phyloP scores from a whole-genome alignment of 2,329 filamentous ascomycete species.

The Fusarium veterinarium region DNA sequence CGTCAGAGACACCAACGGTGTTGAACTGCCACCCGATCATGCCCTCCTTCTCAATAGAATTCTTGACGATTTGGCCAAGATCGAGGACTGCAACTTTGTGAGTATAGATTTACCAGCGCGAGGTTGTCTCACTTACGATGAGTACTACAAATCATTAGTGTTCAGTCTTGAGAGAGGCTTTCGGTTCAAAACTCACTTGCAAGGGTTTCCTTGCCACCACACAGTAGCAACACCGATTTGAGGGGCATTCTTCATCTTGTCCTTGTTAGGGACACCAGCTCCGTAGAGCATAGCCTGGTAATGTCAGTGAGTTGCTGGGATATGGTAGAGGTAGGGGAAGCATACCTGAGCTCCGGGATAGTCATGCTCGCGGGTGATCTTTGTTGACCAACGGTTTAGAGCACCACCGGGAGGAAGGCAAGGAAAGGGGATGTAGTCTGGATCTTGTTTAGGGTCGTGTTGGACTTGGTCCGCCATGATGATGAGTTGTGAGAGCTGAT shows the following conservation, averaged over 20 bases:
- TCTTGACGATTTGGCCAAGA: slow-evolving; percentile 88
- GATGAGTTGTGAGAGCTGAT: neutral
- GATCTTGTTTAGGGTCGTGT: slow-evolving; percentile 58
- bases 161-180: neutral
- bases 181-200: slow-evolving; percentile 75
- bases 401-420: slow-evolving; percentile 62
- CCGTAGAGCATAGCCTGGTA: slow-evolving; percentile 91
- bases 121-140: slow-evolving; percentile 52
- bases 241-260: slow-evolving; percentile 89
- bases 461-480: slow-evolving; percentile 46
- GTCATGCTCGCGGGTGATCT: slow-evolving; percentile 85
- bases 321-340: neutral
- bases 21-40: slow-evolving; percentile 98
- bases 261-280: slow-evolving; percentile 83
- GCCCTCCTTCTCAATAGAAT: slow-evolving; percentile 79
- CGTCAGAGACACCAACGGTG: slow-evolving; percentile 88
- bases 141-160: slow-evolving; percentile 47
- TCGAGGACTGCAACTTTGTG: slow-evolving; percentile 73
- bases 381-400: slow-evolving; percentile 88
- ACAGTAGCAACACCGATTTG: slow-evolving; percentile 92
- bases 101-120: slow-evolving; percentile 16
- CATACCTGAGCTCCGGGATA: slow-evolving; percentile 88
- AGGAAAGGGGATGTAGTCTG: slow-evolving; percentile 66
- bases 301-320: neutral
- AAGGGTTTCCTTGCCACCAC: slow-evolving; percentile 98